Evolutionary conservation across 805 yeast genomes (phyloP).

Genomic region (Ogataea minuta): DNA sequence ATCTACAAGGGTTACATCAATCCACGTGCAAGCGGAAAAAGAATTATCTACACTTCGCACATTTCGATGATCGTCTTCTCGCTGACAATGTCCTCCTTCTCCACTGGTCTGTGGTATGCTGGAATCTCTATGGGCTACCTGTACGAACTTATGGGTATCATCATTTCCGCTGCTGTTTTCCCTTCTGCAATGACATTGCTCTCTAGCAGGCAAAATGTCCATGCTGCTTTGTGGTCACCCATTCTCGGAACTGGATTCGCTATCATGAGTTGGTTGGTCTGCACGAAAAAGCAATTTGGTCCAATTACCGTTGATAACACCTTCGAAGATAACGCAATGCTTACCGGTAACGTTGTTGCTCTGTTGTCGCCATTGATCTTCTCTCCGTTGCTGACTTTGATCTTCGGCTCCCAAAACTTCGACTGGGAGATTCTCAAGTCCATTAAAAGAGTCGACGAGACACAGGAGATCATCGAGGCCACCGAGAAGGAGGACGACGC

Average conservation of each 20-base stretch:
- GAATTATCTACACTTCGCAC: conserved; percentile 68
- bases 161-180: conserved; percentile 81
- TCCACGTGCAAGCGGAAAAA: conserved; percentile 75
- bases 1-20: conserved; percentile 77
- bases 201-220: conserved; percentile 60
- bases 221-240: conserved; percentile 76
- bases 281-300: conserved; percentile 45
- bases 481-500: conserved; percentile 27
- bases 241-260: conserved; percentile 74
- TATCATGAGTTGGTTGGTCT: conserved; percentile 63
- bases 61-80: conserved; percentile 56
- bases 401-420: conserved; percentile 68
- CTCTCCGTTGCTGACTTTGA: conserved; percentile 62
- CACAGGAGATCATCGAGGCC: conserved; percentile 53
- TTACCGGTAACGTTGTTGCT: conserved; percentile 85
- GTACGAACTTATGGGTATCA: conserved; percentile 85
- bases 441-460: conserved; percentile 69
- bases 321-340: conserved; percentile 87
- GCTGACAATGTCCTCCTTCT: conserved; percentile 73
- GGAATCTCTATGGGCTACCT: conserved; percentile 84
- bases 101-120: conserved; percentile 79
- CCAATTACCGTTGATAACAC: conserved; percentile 49
- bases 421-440: conserved; percentile 64
- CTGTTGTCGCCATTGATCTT: conserved; percentile 67
- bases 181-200: conserved; percentile 68